A percentile compares a stretch with the other conserved stretches of the same genome.
Conservation (phyloP, 306 rosid genomes). For the Ochetophila trinervis region DNA sequence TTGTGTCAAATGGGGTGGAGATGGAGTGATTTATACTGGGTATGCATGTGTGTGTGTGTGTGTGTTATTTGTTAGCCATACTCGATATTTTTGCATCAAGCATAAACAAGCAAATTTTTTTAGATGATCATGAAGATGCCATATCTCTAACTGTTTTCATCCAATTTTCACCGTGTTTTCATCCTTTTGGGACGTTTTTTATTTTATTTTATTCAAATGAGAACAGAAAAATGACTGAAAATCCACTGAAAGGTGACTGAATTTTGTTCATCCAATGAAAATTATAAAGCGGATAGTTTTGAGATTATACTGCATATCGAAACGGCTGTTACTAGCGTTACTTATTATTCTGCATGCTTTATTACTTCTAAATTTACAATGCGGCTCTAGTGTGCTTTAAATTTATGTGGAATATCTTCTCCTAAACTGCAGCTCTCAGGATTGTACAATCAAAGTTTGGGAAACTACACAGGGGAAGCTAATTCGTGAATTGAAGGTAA, state of each 20-base stretch:
- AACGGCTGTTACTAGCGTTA: too few relatives aligned
- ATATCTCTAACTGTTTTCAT: too few relatives aligned
- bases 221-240: too few relatives aligned
- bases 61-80: not conserved
- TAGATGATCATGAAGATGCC: not conserved
- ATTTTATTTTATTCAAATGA: too few relatives aligned
- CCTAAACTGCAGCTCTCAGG: constrained; percentile 66
- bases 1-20: constrained; percentile 98
- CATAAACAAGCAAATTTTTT: not conserved
- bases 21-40: constrained; percentile 93
- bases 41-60: too few relatives aligned
- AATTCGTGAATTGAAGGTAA: constrained; percentile 80
- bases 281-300: too few relatives aligned
- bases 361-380: not conserved
- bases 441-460: constrained; percentile 91
- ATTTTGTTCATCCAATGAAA: too few relatives aligned
- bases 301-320: too few relatives aligned
- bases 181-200: too few relatives aligned
- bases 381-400: constrained; percentile 1
- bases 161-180: too few relatives aligned
- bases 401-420: constrained; percentile 15
- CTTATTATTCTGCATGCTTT: not conserved
- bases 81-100: not conserved
- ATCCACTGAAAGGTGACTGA: not conserved
- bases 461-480: constrained; percentile 92